These are phyloP conservation scores for Pelargonium fulgidum DNA, from an alignment of 441 rosid species.

Conservation along the genomic window DNA sequence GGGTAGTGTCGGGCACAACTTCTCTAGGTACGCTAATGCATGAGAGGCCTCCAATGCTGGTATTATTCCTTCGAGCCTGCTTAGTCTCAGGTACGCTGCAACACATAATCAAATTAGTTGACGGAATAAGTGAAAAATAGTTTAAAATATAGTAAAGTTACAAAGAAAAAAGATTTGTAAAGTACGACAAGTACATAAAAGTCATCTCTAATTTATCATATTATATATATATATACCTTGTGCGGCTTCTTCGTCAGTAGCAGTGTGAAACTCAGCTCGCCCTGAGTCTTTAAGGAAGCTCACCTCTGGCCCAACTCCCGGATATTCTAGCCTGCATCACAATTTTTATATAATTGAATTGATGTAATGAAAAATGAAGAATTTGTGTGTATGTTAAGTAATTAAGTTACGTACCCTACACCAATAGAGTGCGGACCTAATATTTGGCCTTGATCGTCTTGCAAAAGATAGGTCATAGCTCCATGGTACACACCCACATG, in stretches of 20 bases:
- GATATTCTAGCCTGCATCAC: conserved; percentile 57
- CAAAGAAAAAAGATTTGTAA: no score
- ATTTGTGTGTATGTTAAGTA: neutral
- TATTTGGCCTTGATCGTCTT: conserved; percentile 68
- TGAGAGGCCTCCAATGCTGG: no score
- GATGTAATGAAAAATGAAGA: no score
- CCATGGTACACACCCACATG: conserved; percentile 82
- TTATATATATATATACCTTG: conserved; percentile 40
- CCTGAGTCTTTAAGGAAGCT: conserved; percentile 59
- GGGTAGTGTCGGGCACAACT: conserved; percentile 48
- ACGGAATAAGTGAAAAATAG: no score
- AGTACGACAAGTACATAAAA: no score
- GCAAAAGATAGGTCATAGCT: conserved; percentile 63
- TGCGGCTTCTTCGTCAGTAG: conserved; percentile 63
- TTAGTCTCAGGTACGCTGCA: conserved; percentile 47
- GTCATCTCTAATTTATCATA: no score
- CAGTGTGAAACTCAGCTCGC: conserved; percentile 54
- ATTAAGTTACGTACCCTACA: conserved; percentile 40
- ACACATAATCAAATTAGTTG: no score
- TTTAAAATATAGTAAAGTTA: no score
- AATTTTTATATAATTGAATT: no score
- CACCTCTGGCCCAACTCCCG: conserved; percentile 74
- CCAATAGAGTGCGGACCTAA: conserved; percentile 55
- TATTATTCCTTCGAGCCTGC: conserved; percentile 64
- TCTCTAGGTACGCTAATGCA: conserved; percentile 62